A percentile compares a stretch with the other conserved stretches of the same genome.
Evolutionary conservation across 108 stramenopile species (phyloP).

Genomic region (Cyclotella choctawhatcheeana): DNA sequence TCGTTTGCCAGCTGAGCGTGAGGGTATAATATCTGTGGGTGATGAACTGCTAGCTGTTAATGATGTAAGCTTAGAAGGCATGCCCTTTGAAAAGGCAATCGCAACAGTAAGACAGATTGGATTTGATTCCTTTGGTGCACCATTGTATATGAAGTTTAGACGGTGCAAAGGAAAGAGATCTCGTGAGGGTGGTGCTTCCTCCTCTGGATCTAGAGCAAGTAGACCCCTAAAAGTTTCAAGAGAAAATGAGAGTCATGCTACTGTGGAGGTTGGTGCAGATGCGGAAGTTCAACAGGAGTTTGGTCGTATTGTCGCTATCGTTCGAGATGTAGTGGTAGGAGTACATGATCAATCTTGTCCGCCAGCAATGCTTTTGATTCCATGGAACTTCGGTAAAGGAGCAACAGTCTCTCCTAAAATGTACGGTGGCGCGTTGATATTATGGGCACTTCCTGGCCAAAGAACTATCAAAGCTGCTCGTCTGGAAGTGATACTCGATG

Average conservation of each 20-base stretch:
- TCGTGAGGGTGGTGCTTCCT: conserved; percentile 27
- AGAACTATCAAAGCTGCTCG: conserved; percentile 54
- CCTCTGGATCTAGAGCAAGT: conserved; percentile 23
- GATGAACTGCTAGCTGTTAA: conserved; percentile 86
- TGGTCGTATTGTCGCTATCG: conserved; percentile 67
- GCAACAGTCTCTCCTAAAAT: conserved; percentile 43
- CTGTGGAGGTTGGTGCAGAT: conserved; percentile 59
- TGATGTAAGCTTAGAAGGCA: conserved; percentile 67
- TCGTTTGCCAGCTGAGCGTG: conserved; percentile 83
- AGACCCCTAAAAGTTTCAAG: conserved; percentile 13
- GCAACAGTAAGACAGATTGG: conserved; percentile 79
- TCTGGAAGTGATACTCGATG: conserved; percentile 55
- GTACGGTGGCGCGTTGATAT: conserved; percentile 60
- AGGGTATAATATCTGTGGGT: conserved; percentile 73
- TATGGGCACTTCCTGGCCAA: conserved; percentile 53
- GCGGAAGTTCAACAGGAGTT: conserved; percentile 77
- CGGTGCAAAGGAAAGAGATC: conserved; percentile 51
- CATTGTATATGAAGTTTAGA: conserved; percentile 71
- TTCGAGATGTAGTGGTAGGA: conserved; percentile 43
- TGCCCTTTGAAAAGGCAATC: conserved; percentile 83
- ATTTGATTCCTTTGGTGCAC: conserved; percentile 57
- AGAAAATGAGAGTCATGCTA: conserved; percentile 46
- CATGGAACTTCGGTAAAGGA: conserved; percentile 64
- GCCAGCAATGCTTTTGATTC: conserved; percentile 52
- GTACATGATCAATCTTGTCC: conserved; percentile 21